phyloP scores from a whole-genome alignment of 225 moss, liverwort and hornwort species.

The Neckera pumila region DNA sequence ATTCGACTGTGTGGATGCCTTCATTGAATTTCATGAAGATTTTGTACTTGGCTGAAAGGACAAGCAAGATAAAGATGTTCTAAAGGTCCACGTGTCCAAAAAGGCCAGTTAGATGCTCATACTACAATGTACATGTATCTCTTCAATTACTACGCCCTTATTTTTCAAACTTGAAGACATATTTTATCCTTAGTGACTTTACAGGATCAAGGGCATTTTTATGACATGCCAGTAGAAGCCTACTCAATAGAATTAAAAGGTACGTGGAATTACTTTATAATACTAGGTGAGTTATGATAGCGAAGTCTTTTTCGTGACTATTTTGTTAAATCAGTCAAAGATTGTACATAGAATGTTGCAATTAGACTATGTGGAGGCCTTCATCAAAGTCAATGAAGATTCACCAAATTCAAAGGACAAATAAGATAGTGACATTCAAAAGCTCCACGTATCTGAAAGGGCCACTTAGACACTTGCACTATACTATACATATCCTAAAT shows the following conservation, averaged over 20 bases:
- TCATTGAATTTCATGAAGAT: neutral
- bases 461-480: neutral
- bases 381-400: neutral
- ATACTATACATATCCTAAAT: neutral
- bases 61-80: neutral
- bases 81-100: accelerated
- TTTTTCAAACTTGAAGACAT: neutral
- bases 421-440: neutral
- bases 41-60: neutral
- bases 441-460: accelerated
- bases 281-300: neutral
- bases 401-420: neutral
- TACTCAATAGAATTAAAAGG: neutral
- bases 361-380: accelerated
- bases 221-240: neutral
- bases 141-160: neutral
- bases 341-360: accelerated
- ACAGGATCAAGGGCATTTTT: accelerated
- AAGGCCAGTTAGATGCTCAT: neutral
- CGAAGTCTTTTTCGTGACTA: neutral
- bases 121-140: neutral
- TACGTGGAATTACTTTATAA: accelerated
- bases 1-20: neutral
- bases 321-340: accelerated
- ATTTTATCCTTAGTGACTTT: neutral